Percentiles rank a stretch among this genome's conserved stretches.
Evolutionary conservation across 345 rosid species (phyloP).

Genomic region (Lumnitzera racemosa): DNA sequence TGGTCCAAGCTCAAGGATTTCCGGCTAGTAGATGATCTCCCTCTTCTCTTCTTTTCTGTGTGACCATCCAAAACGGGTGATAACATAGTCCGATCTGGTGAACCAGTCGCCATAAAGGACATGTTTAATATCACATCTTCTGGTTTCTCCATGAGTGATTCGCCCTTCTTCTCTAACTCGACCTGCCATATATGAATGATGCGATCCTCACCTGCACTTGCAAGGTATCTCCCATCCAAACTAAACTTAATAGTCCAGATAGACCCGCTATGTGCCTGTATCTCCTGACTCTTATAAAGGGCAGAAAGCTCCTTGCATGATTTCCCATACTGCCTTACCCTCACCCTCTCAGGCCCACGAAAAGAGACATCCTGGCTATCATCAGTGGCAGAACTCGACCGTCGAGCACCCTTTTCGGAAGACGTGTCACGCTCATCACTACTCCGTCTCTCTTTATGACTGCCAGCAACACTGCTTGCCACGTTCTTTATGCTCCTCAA

Average conservation of each 20-base stretch:
- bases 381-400: conserved; percentile 88
- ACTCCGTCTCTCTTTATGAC: conserved; percentile 63
- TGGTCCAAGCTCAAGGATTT: conserved; percentile 73
- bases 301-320: conserved; percentile 66
- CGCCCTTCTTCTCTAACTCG: conserved; percentile 60
- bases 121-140: conserved; percentile 55
- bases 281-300: conserved; percentile 67
- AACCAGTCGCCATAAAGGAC: conserved; percentile 49
- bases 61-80: conserved; percentile 40
- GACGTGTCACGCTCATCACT: conserved; percentile 76
- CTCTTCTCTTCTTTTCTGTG: conserved; percentile 54
- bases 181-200: conserved; percentile 78
- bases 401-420: conserved; percentile 72
- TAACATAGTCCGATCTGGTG: conserved; percentile 55
- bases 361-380: conserved; percentile 75
- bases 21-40: conserved; percentile 54
- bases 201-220: conserved; percentile 88
- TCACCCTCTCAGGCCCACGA: conserved; percentile 73
- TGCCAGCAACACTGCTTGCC: conserved; percentile 48
- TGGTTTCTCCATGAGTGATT: conserved; percentile 56
- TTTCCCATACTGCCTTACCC: conserved; percentile 69
- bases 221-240: conserved; percentile 77
- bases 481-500: conserved; percentile 57
- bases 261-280: conserved; percentile 77
- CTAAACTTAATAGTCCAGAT: conserved; percentile 86